Conservation (phyloP, 2,329 filamentous ascomycete species). For the Fusarium musae region DNA sequence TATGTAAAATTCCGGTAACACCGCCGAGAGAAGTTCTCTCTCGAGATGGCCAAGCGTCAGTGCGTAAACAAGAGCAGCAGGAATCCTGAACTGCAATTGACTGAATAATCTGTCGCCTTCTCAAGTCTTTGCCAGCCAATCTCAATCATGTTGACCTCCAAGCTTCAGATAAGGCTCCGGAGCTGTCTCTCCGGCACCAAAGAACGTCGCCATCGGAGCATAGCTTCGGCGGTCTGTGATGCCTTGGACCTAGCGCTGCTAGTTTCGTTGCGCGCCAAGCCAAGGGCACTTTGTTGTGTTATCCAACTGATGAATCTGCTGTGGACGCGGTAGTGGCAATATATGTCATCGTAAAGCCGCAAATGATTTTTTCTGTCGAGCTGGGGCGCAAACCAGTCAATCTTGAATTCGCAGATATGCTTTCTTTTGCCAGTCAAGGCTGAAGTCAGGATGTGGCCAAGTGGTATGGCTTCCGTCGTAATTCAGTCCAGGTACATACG, state of each 20-base stretch:
- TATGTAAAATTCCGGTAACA: background rate
- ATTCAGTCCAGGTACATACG: background rate
- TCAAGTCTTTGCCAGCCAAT: background rate
- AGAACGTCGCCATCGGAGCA: background rate
- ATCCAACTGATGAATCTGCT: slow-evolving; percentile 1
- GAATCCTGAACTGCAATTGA: background rate
- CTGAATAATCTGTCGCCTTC: background rate
- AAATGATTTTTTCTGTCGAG: background rate
- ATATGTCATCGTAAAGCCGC: background rate
- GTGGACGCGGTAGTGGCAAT: slow-evolving; percentile 10
- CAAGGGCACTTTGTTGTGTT: background rate
- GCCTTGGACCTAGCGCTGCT: background rate
- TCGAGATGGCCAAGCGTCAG: background rate
- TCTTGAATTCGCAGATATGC: background rate
- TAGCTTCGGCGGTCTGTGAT: slow-evolving; percentile 14
- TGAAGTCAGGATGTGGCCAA: background rate
- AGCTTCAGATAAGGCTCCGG: background rate
- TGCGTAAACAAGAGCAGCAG: background rate
- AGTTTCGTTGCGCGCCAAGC: slow-evolving; percentile 4
- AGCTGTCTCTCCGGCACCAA: background rate
- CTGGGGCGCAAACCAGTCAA: background rate
- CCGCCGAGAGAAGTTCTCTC: slow-evolving; percentile 8
- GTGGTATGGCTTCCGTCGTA: background rate
- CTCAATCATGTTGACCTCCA: background rate
- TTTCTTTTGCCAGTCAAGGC: background rate